phyloP scores from a whole-genome alignment of 176 grass and related monocot genomes.

The Thinopyrum elongatum region DNA sequence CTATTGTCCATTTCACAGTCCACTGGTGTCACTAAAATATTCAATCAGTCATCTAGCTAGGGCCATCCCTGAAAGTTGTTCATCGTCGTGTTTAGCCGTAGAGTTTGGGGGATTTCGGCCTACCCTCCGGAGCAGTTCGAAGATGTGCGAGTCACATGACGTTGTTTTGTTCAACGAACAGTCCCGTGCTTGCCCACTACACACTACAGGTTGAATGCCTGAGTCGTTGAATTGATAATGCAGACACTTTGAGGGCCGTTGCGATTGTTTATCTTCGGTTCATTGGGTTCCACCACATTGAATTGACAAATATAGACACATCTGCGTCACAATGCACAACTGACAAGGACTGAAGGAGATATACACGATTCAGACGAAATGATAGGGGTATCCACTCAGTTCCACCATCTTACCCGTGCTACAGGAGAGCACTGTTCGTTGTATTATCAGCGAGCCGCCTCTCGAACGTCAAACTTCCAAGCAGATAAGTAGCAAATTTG shows the following conservation, averaged over 20 bases:
- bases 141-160: slow-evolving; percentile 11
- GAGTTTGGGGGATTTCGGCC: not conserved
- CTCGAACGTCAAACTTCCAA: not conserved
- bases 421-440: not conserved
- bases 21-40: not conserved
- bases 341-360: not conserved
- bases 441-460: not conserved
- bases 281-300: not conserved
- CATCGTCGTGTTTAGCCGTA: slow-evolving; percentile 7
- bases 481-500: not conserved
- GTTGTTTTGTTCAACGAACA: not conserved
- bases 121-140: not conserved
- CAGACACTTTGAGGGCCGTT: not conserved
- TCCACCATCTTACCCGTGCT: not conserved
- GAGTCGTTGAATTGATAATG: not conserved
- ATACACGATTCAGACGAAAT: not conserved
- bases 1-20: slow-evolving; percentile 14
- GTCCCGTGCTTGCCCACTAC: not conserved
- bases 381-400: not conserved
- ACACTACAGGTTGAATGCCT: not conserved
- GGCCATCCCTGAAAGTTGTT: slow-evolving; percentile 5
- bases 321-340: not conserved
- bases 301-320: not conserved
- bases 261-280: not conserved
- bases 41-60: not conserved